Evolutionary conservation across 164 flowering plant species (phyloP).

Genomic region (Pachysandra terminalis): DNA sequence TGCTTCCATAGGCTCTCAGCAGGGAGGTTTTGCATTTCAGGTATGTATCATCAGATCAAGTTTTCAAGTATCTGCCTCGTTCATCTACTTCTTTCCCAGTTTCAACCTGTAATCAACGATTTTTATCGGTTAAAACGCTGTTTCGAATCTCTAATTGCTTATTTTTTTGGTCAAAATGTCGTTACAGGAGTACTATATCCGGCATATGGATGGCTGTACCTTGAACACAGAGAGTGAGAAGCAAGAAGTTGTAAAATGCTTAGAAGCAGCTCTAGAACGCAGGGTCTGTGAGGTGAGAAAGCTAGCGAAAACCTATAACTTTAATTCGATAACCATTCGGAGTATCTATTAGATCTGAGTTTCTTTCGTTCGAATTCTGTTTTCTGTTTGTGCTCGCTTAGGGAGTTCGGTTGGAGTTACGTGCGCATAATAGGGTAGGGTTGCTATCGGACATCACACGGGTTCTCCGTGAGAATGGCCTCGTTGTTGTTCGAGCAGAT

Average conservation of each 20-base stretch:
- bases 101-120: too few relatives aligned
- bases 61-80: background rate
- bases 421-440: constrained; percentile 57
- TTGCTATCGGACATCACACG: constrained; percentile 67
- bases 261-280: constrained; percentile 77
- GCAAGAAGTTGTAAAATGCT: constrained; percentile 49
- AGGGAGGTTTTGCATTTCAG: constrained; percentile 58
- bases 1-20: constrained; percentile 41
- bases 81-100: too few relatives aligned
- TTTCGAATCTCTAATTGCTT: too few relatives aligned
- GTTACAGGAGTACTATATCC: constrained; percentile 66
- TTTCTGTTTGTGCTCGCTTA: constrained; percentile 18
- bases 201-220: constrained; percentile 52
- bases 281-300: constrained; percentile 61
- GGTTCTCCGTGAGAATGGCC: constrained; percentile 63
- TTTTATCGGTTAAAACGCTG: too few relatives aligned
- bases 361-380: too few relatives aligned
- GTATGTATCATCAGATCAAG: constrained; percentile 19
- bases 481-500: constrained; percentile 64
- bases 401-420: constrained; percentile 62
- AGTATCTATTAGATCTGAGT: background rate
- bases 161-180: too few relatives aligned
- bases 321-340: background rate
- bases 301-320: background rate
- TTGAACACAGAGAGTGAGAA: constrained; percentile 51